phyloP scores from a whole-genome alignment of 495 filamentous ascomycete species.

The Penicillium coffeae region DNA sequence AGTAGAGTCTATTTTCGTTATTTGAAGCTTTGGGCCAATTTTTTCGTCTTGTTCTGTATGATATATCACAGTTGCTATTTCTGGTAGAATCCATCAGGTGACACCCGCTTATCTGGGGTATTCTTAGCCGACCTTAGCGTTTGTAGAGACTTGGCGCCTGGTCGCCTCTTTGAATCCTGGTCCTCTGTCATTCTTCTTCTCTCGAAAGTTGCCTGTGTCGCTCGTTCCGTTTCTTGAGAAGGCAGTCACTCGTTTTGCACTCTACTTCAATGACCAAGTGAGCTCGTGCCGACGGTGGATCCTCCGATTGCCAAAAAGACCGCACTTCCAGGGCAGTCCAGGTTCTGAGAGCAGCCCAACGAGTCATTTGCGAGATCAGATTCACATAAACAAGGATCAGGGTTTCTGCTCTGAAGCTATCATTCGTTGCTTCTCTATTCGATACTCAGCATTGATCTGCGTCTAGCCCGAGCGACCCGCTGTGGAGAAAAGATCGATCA shows the following conservation, averaged over 20 bases:
- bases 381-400: neutral
- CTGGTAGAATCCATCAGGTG: slow-evolving; percentile 23
- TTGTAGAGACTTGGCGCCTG: slow-evolving; percentile 12
- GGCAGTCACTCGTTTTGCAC: slow-evolving; percentile 20
- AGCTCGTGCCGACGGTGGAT: neutral
- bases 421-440: neutral
- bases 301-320: neutral
- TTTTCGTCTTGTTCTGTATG: slow-evolving; percentile 20
- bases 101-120: slow-evolving; percentile 4
- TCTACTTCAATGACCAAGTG: neutral
- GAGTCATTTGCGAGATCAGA: neutral
- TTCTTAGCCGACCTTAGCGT: slow-evolving; percentile 11
- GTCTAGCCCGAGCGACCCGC: slow-evolving; percentile 23
- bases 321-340: neutral
- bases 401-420: neutral
- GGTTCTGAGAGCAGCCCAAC: neutral
- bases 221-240: slow-evolving; percentile 10
- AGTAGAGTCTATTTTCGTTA: slow-evolving; percentile 9
- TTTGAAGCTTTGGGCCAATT: slow-evolving; percentile 9
- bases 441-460: slow-evolving; percentile 4
- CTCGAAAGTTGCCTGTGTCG: neutral
- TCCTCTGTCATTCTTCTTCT: slow-evolving; percentile 4
- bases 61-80: slow-evolving; percentile 24
- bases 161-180: slow-evolving; percentile 17
- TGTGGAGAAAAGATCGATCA: slow-evolving; percentile 21